A percentile compares a stretch with the other conserved stretches of the same genome.
Evolutionary conservation across 1,284 basidiomycete genomes (phyloP).

Genomic region (Volvariella volvacea): DNA sequence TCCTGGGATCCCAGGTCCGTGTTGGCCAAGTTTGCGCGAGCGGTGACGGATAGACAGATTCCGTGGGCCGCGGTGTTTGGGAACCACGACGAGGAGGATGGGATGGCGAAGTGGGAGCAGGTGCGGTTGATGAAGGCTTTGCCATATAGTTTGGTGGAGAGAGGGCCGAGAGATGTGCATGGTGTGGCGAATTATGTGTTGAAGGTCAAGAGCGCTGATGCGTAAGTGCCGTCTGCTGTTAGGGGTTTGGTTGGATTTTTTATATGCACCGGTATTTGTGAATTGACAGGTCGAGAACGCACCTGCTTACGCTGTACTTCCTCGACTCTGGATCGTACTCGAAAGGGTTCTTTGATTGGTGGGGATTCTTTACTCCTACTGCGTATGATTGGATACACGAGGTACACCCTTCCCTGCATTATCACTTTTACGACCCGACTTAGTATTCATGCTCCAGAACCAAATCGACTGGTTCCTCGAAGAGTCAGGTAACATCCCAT

Average conservation of each 20-base stretch:
- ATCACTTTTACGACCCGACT: too few species aligned
- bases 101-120: constrained; percentile 56
- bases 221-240: constrained; percentile 51
- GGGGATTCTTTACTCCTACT: constrained; percentile 53
- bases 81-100: constrained; percentile 85
- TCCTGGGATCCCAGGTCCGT: constrained; percentile 85
- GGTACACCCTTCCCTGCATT: constrained; percentile 31
- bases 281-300: constrained; percentile 65
- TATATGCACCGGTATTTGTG: constrained; percentile 8
- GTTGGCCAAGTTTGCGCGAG: constrained; percentile 80
- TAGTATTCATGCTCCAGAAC: too few species aligned
- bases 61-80: constrained; percentile 91
- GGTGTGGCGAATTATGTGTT: constrained; percentile 86
- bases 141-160: constrained; percentile 79
- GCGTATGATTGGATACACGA: constrained; percentile 81
- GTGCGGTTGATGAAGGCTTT: constrained; percentile 68
- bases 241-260: constrained; percentile 4
- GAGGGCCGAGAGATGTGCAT: constrained; percentile 77
- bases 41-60: constrained; percentile 69
- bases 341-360: constrained; percentile 49
- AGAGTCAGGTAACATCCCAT: constrained; percentile 46
- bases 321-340: constrained; percentile 84
- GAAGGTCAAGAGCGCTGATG: constrained; percentile 69
- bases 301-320: constrained; percentile 88
- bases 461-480: constrained; percentile 88